Base-by-base conservation (phyloP, 495 filamentous ascomycete genomes). In the Penicillium daleae region DNA sequence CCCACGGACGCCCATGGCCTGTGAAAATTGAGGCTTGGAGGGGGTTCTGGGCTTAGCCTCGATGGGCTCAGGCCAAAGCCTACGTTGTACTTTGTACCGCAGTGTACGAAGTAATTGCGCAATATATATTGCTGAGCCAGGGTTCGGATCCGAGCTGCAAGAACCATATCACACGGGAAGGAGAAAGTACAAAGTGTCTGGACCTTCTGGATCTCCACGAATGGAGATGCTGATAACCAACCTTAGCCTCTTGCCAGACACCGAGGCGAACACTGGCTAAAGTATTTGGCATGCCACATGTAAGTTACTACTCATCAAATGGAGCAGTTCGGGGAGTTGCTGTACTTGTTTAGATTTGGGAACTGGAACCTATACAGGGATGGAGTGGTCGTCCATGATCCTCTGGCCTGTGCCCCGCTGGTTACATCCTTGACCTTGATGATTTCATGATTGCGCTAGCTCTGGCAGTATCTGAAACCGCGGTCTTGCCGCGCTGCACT, bases 261-360 rank as follows among this genome's bases (percentile, higher is more conserved):
- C 6, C 24, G 46, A 29, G 26, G 15, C 24, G 24, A 24, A 29
- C 27, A 50, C 26, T 17, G 46, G 24, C 10, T 17, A 49, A 26
- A 4, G n/a, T 50, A 27, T 9, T 50, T 6, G 24, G 24, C 46
- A 50, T 46, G 46, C 46, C 24, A 29, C 46, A 13, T 24, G 13
- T 35, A 33, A 31, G 9, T 15, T 9, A 60, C 51, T 26, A 60
- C 55, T 60, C 7, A 22, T 9, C 42, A 24, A 24, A 24, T 65
- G 66, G 66, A 33, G 62, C 35, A 61, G 62, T 65, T 67, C 62
- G 42, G 62, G 65, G 52, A 50, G 35, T 31, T 31, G 7, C 29
- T 31, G 29, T 15, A 56, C 35, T 17, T 19, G 21, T 50, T 51
- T 39, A 55, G 17, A 51, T 55, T 46, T 48, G 51, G 52, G 17